These are phyloP conservation scores for Rhododendron simsii DNA, from an alignment of 148 eudicot genomes.

Conservation along the genomic window DNA sequence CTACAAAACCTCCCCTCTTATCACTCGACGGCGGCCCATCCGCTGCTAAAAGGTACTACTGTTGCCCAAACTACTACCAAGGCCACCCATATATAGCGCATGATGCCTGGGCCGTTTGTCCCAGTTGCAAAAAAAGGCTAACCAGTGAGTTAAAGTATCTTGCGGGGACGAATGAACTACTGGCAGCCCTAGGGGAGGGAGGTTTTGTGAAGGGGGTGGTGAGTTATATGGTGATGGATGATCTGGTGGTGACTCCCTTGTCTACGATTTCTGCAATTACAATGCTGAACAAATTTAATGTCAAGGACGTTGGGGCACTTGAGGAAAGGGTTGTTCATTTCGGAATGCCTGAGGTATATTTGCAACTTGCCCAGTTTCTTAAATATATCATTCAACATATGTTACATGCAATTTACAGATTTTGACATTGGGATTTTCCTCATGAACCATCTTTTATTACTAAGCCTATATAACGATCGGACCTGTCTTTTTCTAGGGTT, in stretches of 20 bases:
- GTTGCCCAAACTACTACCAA: no score
- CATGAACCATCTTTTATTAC: no score
- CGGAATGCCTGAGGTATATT: neutral
- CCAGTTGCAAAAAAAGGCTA: neutral
- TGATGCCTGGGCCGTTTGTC: neutral
- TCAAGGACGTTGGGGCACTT: neutral
- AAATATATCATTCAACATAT: neutral
- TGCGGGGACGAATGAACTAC: neutral
- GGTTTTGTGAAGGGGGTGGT: slow-evolving; percentile 18
- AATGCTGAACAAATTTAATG: neutral
- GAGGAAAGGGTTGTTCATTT: neutral
- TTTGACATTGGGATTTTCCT: no score
- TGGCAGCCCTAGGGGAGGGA: neutral
- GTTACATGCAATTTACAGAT: neutral
- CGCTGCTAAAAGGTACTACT: no score
- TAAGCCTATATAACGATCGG: no score
- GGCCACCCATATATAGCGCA: neutral
- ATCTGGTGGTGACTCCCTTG: slow-evolving; percentile 27
- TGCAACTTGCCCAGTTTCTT: neutral
- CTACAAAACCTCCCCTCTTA: neutral
- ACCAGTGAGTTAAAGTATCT: neutral
- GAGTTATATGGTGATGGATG: slow-evolving; percentile 30
- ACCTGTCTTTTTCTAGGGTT: neutral
- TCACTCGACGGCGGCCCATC: neutral
- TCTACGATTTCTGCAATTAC: slow-evolving; percentile 18